Conservation (phyloP, 805 yeast species). For the Suhomyces kilbournensis region DNA sequence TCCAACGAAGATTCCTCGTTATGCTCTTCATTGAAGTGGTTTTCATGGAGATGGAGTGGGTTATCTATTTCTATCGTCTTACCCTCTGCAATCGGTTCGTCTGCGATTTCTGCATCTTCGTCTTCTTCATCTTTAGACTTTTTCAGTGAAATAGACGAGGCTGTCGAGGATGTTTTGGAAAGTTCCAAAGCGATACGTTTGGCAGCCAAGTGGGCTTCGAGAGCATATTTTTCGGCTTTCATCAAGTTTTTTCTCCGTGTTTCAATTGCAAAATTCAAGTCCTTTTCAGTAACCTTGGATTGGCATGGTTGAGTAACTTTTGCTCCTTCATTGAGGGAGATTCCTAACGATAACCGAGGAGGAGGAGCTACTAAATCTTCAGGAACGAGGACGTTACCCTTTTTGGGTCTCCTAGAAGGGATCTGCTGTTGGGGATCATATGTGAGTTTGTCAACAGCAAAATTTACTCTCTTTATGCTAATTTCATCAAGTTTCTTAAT, state of each 20-base stretch:
- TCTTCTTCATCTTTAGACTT: conserved; percentile 16
- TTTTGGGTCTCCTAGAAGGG: conserved; percentile 53
- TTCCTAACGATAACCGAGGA: conserved; percentile 65
- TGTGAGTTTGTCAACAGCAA: conserved; percentile 69
- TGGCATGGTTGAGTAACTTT: conserved; percentile 13
- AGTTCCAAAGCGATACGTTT: conserved; percentile 69
- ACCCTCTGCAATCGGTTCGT: conserved; percentile 1
- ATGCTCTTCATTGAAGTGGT: conserved; percentile 36
- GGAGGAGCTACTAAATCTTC: conserved; percentile 66
- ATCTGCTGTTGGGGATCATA: conserved; percentile 64
- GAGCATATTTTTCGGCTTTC: conserved; percentile 70
- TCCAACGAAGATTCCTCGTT: conserved; percentile 14
- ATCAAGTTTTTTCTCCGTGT: conserved; percentile 50
- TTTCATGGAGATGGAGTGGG: conserved; percentile 63
- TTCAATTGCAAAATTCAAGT: conserved; percentile 56
- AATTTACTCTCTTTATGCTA: conserved; percentile 64
- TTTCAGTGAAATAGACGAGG: not conserved
- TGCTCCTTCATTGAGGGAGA: conserved; percentile 43
- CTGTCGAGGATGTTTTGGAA: not conserved
- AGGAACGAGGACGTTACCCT: conserved; percentile 54
- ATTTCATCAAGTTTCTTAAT: conserved; percentile 29
- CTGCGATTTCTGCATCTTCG: conserved; percentile 16
- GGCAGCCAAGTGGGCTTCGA: conserved; percentile 74
- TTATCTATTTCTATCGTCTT: conserved; percentile 57
- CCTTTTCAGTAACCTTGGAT: conserved; percentile 40